Evolutionary conservation across 1,139 yeast genomes (phyloP), one percentile per base, ranked within the genome.

Genomic region (Meyerozyma guilliermondii): DNA sequence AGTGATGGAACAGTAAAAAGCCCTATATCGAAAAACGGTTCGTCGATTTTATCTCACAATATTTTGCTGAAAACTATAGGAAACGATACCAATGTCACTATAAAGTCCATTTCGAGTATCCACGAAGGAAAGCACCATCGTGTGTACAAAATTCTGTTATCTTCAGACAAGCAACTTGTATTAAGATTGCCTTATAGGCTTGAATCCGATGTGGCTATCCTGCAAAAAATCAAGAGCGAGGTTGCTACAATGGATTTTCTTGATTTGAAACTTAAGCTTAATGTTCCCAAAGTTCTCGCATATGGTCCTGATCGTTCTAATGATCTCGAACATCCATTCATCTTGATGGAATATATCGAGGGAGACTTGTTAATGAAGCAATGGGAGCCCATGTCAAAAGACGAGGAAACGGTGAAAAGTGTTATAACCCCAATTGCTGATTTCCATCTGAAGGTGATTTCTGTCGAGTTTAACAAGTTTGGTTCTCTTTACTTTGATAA

Each of bases 91-190:
- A 24, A 35, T 16, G 28, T 40, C 17, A 37, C 26, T n/a, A 71
- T 88, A 54, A 82, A 80, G 57, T 81, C 89, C 40, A 80, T 92
- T 58, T 80, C 87, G 45, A 84, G 95, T 47, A 75, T 88, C 47
- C 96, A 88, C 56, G 98, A 92, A 63, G 98, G 98, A 44, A 88
- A 87, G 63, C 96, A 88, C 58, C 92, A 92, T 65, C 78, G 96
- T 59, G 71, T 91, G 44, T 92, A 89, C 64, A 80, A 83, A 56
- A 67, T 88, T 29, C 78, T 79, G 17, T 70, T 89, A 45, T 75
- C 77, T 45, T 76, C 83, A 41, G 82, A 74, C 7, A 81, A 79
- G 50, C 66, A 76, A 10, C 81, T 85, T 50, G 79, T 87, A 18
- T 73, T 92, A 60, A 78, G 98, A 62, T 78, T 92, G 43, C 98